Conservation (phyloP, 768 basidiomycete genomes). For the Mycena galopus region DNA sequence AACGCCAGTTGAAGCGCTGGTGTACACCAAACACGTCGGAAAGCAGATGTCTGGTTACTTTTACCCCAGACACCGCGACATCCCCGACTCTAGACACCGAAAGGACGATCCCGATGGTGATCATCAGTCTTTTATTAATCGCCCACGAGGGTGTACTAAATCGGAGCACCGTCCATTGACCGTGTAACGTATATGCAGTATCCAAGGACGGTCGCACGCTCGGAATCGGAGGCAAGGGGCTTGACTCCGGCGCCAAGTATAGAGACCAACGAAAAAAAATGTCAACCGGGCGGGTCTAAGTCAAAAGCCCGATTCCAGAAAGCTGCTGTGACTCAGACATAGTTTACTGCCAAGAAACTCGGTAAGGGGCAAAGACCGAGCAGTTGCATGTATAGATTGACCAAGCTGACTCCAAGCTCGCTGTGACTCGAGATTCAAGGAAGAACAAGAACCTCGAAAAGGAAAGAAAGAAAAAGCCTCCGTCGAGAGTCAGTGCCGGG, state of each 20-base stretch:
- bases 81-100: neutral
- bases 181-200: neutral
- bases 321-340: neutral
- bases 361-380: neutral
- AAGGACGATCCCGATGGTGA: constrained; percentile 1
- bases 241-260: neutral
- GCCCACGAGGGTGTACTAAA: neutral
- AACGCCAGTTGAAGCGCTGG: neutral
- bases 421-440: neutral
- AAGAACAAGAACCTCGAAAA: neutral
- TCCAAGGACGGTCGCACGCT: neutral
- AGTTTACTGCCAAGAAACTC: neutral
- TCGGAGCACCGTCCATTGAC: neutral
- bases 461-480: neutral
- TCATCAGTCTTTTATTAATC: neutral
- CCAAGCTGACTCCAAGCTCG: neutral
- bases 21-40: constrained; percentile 24
- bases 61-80: neutral
- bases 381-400: neutral
- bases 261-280: neutral
- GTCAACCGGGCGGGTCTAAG: neutral
- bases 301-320: neutral
- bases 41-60: constrained; percentile 8
- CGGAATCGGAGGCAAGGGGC: constrained; percentile 2
- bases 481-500: neutral